Conservation (phyloP, 352 stramenopile genomes). For the Globisporangium nodosum region DNA sequence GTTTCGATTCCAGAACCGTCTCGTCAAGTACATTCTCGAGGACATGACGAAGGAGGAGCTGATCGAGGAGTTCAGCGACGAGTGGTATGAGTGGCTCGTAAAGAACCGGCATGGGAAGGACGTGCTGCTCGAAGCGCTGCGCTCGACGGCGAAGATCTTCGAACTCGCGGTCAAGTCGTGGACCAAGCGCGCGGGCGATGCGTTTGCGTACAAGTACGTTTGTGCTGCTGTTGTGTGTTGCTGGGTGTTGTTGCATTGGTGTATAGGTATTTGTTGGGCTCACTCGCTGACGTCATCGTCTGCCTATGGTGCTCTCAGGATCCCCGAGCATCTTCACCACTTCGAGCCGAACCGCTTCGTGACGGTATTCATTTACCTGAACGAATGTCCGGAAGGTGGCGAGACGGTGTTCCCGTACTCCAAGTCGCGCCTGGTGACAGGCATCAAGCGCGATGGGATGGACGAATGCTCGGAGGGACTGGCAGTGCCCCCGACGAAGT, state of each 20-base stretch:
- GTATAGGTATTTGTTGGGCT: not conserved
- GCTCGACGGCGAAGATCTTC: constrained; percentile 29
- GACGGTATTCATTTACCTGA: constrained; percentile 95
- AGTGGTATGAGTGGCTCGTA: constrained; percentile 47
- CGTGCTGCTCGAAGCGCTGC: constrained; percentile 43
- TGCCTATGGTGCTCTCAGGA: constrained; percentile 13
- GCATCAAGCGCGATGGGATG: constrained; percentile 61
- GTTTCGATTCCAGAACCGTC: constrained; percentile 47
- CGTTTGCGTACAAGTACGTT: constrained; percentile 38
- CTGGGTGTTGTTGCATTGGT: no score
- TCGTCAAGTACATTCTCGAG: constrained; percentile 41
- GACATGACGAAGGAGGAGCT: constrained; percentile 41
- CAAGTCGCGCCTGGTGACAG: constrained; percentile 43
- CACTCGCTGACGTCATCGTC: not conserved
- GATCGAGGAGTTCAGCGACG: constrained; percentile 20
- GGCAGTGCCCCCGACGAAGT: constrained; percentile 53
- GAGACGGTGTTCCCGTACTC: constrained; percentile 93
- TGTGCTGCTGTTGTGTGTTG: not conserved
- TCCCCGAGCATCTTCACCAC: constrained; percentile 37
- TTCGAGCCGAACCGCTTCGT: constrained; percentile 90
- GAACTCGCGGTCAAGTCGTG: constrained; percentile 40
- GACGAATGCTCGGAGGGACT: constrained; percentile 57
- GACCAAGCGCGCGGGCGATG: constrained; percentile 35
- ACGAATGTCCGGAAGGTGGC: constrained; percentile 88
- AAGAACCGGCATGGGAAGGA: constrained; percentile 42